phyloP scores from a whole-genome alignment of 441 rosid species.

The Sinapis alba region DNA sequence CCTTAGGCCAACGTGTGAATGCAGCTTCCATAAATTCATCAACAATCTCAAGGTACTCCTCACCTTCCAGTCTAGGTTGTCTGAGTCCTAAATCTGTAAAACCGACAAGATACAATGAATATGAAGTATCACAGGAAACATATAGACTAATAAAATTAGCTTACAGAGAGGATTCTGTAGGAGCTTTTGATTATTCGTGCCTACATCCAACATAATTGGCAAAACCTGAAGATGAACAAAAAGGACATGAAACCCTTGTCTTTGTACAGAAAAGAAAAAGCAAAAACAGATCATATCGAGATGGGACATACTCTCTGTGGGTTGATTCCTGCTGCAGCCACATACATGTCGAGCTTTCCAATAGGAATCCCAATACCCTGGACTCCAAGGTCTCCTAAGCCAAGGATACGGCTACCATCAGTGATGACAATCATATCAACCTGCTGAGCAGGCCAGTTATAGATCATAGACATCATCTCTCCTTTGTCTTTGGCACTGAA shows the following conservation, averaged over 20 bases:
- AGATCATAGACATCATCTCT: constrained; percentile 99
- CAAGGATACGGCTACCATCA: constrained; percentile 97
- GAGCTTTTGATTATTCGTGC: constrained; percentile 90
- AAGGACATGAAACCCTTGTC: neutral
- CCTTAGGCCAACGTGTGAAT: constrained; percentile 94
- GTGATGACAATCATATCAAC: constrained; percentile 99
- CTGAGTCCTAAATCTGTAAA: constrained; percentile 87
- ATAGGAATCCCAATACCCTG: constrained; percentile 98
- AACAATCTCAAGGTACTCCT: constrained; percentile 79
- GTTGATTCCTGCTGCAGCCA: constrained; percentile 95
- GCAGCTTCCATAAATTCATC: constrained; percentile 99
- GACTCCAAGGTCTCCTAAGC: constrained; percentile 98
- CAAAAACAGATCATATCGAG: neutral
- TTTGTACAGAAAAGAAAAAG: neutral
- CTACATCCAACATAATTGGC: constrained; percentile 96
- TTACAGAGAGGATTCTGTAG: constrained; percentile 90
- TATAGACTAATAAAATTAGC: constrained; percentile 40
- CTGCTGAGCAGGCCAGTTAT: constrained; percentile 93
- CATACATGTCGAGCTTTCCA: constrained; percentile 97
- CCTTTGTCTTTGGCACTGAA: constrained; percentile 99
- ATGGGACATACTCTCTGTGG: constrained; percentile 74
- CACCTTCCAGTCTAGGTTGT: constrained; percentile 93
- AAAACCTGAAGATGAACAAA: constrained; percentile 60
- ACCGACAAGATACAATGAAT: constrained; percentile 33
- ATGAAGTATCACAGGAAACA: constrained; percentile 17